Evolutionary conservation across 805 yeast species (phyloP), one percentile per base, ranked within the genome.

Genomic region (Monosporozyma servazzii): DNA sequence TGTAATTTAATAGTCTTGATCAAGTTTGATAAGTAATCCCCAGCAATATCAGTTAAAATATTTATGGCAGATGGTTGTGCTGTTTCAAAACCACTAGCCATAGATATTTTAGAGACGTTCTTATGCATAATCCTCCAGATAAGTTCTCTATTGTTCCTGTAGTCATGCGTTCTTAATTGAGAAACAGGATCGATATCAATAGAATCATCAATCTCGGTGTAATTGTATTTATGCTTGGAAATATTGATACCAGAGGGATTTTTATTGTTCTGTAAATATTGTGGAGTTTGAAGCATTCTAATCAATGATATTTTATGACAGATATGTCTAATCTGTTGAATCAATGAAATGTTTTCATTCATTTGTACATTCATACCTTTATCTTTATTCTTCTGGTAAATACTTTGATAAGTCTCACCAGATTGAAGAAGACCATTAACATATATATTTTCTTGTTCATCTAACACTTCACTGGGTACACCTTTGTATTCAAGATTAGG

Each of bases 41-140:
- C 91, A 0, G 97, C 91, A 31, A 93, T 67, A 57, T 88, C 95
- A 0, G 96, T 80, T 51, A 93, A 68, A 2, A 88, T 78, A 54
- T 86, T 84, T 25, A 87, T 76, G 5, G 97, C 96, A 47, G 75
- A 72, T 11, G 84, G 80, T 57, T 87, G 88, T 0, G 95, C 78
- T 0, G 85, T 72, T 69, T 93, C 98, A 71, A 87, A 93, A 0
- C 99, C 99, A 43, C 84, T 82, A 41, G 88, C 84, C 98, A 93
- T 91, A 1, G 87, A 80, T 18, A 93, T 71, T 54, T 88, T 88
- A 18, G 90, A 78, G 0, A 87, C 79, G 41, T 84, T 78, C 58
- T 85, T 80, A 56, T 80, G 75, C 71, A 93, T 69, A 0, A 86
- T 80, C 1, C 80, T 73, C 58, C 76, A 79, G 9, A 89, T 84